Evolutionary conservation across 768 basidiomycete genomes (phyloP).

Genomic region (Tubosaeta sp.): DNA sequence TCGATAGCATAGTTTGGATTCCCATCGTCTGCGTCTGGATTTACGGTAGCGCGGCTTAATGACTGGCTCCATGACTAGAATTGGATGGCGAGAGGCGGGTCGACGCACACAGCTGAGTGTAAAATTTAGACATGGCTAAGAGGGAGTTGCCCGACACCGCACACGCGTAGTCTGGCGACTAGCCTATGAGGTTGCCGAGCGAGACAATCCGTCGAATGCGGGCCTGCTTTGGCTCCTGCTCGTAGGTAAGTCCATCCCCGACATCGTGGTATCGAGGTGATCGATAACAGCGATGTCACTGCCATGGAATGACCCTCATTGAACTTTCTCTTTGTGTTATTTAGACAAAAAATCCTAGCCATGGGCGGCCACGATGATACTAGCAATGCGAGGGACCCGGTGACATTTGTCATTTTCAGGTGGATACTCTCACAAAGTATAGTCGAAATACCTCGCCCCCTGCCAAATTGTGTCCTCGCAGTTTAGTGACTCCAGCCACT

Average conservation of each 20-base stretch:
- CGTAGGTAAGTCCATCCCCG: constrained; percentile 77
- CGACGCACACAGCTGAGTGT: constrained; percentile 77
- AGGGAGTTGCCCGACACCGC: constrained; percentile 62
- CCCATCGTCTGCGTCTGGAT: constrained; percentile 30
- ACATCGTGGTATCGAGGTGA: not conserved
- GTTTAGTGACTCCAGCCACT: no score
- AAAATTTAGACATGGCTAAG: not conserved
- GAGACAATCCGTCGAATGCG: no score
- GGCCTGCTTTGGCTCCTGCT: constrained; percentile 90
- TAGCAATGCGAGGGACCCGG: no score
- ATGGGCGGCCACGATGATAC: no score
- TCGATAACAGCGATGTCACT: constrained; percentile 32
- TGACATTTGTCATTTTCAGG: no score
- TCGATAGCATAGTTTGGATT: constrained; percentile 46
- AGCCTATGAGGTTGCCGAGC: no score
- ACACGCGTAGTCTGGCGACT: no score
- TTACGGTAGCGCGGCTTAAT: constrained; percentile 27
- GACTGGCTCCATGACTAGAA: constrained; percentile 76
- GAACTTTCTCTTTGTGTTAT: no score
- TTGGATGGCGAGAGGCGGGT: constrained; percentile 96
- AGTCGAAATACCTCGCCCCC: no score
- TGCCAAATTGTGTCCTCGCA: no score
- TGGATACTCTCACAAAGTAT: no score
- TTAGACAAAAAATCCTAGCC: no score
- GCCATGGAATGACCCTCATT: constrained; percentile 15